Conservation (phyloP, 2,329 filamentous ascomycete species). For the Penicillium sp. region DNA sequence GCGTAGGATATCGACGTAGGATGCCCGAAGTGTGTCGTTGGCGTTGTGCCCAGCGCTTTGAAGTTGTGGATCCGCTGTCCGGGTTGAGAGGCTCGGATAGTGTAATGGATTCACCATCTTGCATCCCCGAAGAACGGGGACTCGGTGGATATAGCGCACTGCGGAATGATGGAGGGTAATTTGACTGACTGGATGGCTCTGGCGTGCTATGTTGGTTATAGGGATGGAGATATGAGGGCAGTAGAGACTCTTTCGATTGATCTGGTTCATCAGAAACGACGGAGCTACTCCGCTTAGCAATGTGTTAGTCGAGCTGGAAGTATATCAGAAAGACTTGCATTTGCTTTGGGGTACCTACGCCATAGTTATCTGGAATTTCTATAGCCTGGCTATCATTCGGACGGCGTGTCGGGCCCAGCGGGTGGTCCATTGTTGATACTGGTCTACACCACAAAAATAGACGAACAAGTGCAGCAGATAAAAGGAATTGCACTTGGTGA, state of each 20-base stretch:
- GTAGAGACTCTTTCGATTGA: background rate
- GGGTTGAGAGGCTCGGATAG: background rate
- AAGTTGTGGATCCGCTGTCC: slow-evolving; percentile 5
- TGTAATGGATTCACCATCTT: background rate
- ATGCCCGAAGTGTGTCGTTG: slow-evolving; percentile 1
- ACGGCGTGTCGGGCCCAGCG: background rate
- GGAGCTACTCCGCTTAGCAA: background rate
- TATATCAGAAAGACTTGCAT: background rate
- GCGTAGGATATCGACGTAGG: slow-evolving; percentile 13
- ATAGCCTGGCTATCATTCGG: background rate
- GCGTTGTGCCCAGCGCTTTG: slow-evolving; percentile 8
- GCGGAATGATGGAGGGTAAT: background rate
- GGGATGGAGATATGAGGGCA: background rate
- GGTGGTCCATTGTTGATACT: background rate
- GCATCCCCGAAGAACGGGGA: background rate
- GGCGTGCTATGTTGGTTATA: too few relatives aligned
- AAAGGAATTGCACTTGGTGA: background rate
- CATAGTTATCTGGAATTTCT: background rate
- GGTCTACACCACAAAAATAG: background rate
- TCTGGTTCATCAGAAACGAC: background rate
- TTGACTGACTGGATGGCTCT: background rate
- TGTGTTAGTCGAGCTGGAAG: background rate
- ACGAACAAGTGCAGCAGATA: background rate
- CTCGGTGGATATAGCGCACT: background rate
- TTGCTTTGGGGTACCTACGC: background rate